Conservation (phyloP, 2,329 filamentous ascomycete species). For the Fusarium sp. region DNA sequence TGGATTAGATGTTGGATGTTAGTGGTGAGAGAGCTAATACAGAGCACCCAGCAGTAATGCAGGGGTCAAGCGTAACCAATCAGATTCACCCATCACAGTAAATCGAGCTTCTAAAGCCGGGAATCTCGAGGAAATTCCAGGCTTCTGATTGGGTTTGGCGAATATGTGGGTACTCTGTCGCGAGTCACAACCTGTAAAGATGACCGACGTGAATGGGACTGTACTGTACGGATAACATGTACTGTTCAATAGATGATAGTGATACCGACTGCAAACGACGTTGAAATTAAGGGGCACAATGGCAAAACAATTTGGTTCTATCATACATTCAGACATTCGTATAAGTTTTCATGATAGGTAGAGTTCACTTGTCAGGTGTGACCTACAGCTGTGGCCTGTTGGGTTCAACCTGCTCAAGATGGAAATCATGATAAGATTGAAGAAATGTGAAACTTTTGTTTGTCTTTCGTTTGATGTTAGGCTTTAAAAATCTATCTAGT, state of each 20-base stretch:
- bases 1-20: slow-evolving; percentile 29
- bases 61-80: slow-evolving; percentile 34
- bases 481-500: background rate
- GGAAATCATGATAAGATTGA: background rate
- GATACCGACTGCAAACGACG: background rate
- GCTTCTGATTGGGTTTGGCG: slow-evolving; percentile 30
- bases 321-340: background rate
- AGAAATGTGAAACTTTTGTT: background rate
- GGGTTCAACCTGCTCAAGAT: background rate
- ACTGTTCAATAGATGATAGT: background rate
- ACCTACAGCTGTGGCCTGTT: background rate
- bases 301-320: background rate
- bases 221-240: background rate
- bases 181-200: slow-evolving; percentile 5
- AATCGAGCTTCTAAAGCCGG: slow-evolving; percentile 32
- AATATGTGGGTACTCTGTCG: background rate
- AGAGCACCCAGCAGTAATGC: slow-evolving; percentile 20
- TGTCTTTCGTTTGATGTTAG: background rate
- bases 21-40: slow-evolving; percentile 40
- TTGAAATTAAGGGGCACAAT: background rate
- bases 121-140: slow-evolving; percentile 6
- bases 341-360: background rate
- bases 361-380: background rate
- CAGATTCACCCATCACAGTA: slow-evolving; percentile 9
- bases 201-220: background rate